Conservation (phyloP, 495 filamentous ascomycete species). For the Penicillium ochrochloron region DNA sequence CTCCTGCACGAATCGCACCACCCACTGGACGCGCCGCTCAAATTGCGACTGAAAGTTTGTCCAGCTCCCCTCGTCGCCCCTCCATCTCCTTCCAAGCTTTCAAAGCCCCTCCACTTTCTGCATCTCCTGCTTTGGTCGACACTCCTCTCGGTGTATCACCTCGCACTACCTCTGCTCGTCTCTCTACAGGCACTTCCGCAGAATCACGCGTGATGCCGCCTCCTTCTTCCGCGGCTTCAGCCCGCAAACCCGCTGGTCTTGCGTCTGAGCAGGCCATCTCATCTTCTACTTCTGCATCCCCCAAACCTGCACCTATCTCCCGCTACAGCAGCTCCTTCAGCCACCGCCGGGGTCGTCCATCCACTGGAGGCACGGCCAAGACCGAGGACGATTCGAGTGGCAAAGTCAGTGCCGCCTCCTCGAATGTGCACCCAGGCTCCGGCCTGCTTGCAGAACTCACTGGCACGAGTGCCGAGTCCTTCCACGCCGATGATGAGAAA, state of each 20-base stretch:
- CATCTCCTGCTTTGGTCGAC: conserved; percentile 73
- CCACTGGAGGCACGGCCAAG: conserved; percentile 70
- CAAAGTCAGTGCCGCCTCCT: conserved; percentile 82
- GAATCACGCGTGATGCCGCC: conserved; percentile 67
- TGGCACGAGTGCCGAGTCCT: conserved; percentile 74
- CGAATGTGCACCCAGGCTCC: conserved; percentile 81
- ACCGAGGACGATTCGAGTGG: conserved; percentile 89
- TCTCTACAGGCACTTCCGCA: conserved; percentile 56
- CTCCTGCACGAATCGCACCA: conserved; percentile 59
- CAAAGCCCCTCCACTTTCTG: conserved; percentile 90
- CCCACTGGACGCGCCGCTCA: conserved; percentile 61
- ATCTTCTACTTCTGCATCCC: conserved; percentile 70
- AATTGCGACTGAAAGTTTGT: conserved; percentile 53
- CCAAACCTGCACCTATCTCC: conserved; percentile 71
- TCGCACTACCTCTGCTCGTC: conserved; percentile 59
- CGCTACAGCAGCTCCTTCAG: conserved; percentile 86
- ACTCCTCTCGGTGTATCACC: conserved; percentile 62
- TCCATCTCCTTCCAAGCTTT: conserved; percentile 95
- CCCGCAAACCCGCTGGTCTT: conserved; percentile 47
- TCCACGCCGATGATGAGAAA: conserved; percentile 86
- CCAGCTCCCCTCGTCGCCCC: conserved; percentile 66
- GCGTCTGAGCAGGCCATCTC: conserved; percentile 61
- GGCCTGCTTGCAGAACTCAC: conserved; percentile 77
- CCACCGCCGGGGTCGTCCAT: conserved; percentile 76
- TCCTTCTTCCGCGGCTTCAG: conserved; percentile 52